These are phyloP conservation scores for Cladorrhinum samala DNA, from an alignment of 495 filamentous ascomycete genomes.

Conservation along the genomic window DNA sequence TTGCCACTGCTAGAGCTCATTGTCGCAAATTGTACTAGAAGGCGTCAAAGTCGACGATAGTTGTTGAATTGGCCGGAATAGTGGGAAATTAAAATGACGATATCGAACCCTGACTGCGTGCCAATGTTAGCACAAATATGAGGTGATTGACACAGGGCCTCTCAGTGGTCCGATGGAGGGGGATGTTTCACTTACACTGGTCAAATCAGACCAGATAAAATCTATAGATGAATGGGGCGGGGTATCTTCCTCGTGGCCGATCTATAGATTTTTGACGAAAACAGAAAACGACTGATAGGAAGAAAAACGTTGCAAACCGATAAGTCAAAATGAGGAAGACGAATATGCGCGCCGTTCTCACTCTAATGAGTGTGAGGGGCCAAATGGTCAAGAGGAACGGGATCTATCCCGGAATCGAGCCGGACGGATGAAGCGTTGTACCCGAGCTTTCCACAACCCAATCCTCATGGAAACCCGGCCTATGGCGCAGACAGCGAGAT, in stretches of 20 bases:
- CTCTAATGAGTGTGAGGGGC: background rate
- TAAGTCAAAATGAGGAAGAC: no score
- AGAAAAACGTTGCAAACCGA: background rate
- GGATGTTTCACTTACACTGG: background rate
- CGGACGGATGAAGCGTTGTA: conserved; percentile 6
- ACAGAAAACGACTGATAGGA: background rate
- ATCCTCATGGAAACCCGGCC: conserved; percentile 6
- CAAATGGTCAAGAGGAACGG: background rate
- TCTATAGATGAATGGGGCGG: background rate
- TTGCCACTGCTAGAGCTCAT: conserved; percentile 46
- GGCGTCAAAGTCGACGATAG: background rate
- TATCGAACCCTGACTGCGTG: background rate
- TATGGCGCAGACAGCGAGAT: background rate
- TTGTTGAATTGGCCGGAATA: background rate
- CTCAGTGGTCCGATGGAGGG: background rate
- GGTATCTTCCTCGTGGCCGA: background rate
- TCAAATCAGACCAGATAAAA: background rate
- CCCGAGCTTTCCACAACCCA: conserved; percentile 1
- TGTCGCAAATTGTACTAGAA: conserved; percentile 10
- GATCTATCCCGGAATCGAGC: conserved; percentile 3
- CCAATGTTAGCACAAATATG: background rate
- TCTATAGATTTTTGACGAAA: background rate
- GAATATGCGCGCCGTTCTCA: background rate
- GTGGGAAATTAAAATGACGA: conserved; percentile 4
- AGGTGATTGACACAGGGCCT: background rate